phyloP scores from a whole-genome alignment of 345 rosid species.

The Durio zibethinus region DNA sequence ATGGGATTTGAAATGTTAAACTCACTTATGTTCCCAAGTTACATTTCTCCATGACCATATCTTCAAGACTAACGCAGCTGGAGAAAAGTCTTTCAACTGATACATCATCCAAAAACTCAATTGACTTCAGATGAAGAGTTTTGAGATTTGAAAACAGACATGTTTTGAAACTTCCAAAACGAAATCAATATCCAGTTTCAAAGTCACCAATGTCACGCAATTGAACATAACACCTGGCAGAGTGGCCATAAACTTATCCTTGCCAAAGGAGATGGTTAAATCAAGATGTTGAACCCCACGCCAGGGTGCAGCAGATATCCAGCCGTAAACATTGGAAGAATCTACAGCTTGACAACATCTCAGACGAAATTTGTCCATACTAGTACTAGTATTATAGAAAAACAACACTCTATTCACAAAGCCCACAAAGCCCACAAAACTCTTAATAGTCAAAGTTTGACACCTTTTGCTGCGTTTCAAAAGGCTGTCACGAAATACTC shows the following conservation, averaged over 20 bases:
- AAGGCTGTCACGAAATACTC: neutral
- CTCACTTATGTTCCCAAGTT: neutral
- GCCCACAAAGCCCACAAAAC: neutral
- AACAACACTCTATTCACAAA: neutral
- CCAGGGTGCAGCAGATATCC: neutral
- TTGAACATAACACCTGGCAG: neutral
- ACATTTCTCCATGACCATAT: neutral
- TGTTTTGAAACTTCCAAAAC: neutral
- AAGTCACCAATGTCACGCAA: neutral
- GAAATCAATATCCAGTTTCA: neutral
- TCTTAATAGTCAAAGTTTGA: neutral
- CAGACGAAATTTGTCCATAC: neutral
- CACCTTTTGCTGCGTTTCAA: neutral
- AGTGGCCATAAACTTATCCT: neutral
- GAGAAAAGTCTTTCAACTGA: neutral
- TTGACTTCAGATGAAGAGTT: neutral
- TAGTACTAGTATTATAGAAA: neutral
- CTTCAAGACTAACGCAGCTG: neutral
- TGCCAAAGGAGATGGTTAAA: neutral
- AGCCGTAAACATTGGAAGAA: neutral
- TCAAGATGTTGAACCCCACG: constrained; percentile 4
- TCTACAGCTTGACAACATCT: neutral
- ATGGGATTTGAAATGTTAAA: neutral
- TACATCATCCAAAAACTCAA: neutral
- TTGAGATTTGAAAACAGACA: neutral